Evolutionary conservation across 495 filamentous ascomycete genomes (phyloP), one percentile per base, ranked within the genome.

Genomic region (Chlorociboria aeruginascens): DNA sequence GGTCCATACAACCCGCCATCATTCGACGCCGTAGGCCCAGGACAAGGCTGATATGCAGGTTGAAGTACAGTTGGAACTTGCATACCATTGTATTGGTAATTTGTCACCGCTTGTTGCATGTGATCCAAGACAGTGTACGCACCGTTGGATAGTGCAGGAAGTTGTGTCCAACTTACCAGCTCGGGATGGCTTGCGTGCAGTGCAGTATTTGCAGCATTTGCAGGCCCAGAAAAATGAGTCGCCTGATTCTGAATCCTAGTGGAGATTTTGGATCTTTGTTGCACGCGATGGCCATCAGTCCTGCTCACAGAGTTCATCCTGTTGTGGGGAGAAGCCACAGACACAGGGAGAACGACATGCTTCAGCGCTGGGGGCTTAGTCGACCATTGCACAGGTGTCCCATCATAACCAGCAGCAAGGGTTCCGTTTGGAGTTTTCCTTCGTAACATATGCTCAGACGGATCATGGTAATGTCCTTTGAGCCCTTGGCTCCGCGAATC

Each of bases 351-450:
- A n/a, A 95, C 68, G 61, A 97, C 85, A 60, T 97, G 89, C 64
- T 97, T 98, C 29, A 77, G 66, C 2, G 85, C 78, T 41, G 84
- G 86, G 32, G 86, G 86, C 39, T 85, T 84, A 14, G 79, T 77
- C 3, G 74, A 77, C 59, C 82, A 79, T 61, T 92, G 86, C 28
- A 79, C 70, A 2, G 81, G 77, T 7, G 84, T 86, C 9, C 86
- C 90, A 74, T 97, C 90, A 59, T 98, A 98, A 11, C 88, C 90
- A 47, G 86, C 89, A 44, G 88, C 85, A 46, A 98, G 74, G 14
- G 89, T 95, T 17, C 92, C 92, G 55, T 82, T 93, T 8, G 92
- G 92, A 8, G 92, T 97, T 61, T 98, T 98, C 40, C 92, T 78
- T 51, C 92, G 76, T 35, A 98, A 70, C 45, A 87, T 82, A 64